Evolutionary conservation across 139 green algal genomes (phyloP).

Genomic region (Pseudopediastrum boryanum): DNA sequence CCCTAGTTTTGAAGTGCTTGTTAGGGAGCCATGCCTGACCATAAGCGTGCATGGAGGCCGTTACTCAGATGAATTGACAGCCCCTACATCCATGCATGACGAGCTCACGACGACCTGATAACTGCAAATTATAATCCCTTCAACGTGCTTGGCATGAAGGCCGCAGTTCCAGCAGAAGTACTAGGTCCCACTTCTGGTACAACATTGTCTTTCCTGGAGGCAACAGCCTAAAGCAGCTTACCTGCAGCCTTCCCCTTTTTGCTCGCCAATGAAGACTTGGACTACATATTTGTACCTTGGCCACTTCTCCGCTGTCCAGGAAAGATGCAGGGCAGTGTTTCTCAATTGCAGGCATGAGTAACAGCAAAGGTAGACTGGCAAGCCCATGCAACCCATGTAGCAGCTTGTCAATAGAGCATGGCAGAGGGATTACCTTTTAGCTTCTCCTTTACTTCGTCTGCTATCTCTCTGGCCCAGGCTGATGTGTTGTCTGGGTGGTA

Average conservation of each 20-base stretch:
- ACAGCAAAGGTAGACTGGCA: not conserved
- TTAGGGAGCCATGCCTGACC: too few species aligned
- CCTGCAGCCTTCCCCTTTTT: conserved; percentile 75
- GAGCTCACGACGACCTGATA: too few species aligned
- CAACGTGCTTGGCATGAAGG: too few species aligned
- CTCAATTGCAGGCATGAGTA: not conserved
- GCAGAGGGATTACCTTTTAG: conserved; percentile 66
- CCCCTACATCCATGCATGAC: too few species aligned
- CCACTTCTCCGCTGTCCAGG: conserved; percentile 62
- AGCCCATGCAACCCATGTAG: not conserved
- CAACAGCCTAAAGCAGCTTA: conserved; percentile 26
- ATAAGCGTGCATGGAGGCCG: too few species aligned
- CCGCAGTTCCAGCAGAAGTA: too few species aligned
- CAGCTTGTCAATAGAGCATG: not conserved
- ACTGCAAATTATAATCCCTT: too few species aligned
- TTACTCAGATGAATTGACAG: too few species aligned
- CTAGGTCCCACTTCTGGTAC: too few species aligned
- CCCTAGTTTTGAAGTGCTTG: too few species aligned
- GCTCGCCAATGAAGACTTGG: conserved; percentile 83
- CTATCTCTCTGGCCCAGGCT: conserved; percentile 73
- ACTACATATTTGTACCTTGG: conserved; percentile 82
- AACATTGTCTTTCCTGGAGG: too few species aligned
- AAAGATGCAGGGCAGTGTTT: not conserved
- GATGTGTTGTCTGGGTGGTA: conserved; percentile 84
- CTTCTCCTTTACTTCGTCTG: conserved; percentile 81